phyloP scores from a whole-genome alignment of 2,329 filamentous ascomycete genomes.

The Fusarium paranaense region DNA sequence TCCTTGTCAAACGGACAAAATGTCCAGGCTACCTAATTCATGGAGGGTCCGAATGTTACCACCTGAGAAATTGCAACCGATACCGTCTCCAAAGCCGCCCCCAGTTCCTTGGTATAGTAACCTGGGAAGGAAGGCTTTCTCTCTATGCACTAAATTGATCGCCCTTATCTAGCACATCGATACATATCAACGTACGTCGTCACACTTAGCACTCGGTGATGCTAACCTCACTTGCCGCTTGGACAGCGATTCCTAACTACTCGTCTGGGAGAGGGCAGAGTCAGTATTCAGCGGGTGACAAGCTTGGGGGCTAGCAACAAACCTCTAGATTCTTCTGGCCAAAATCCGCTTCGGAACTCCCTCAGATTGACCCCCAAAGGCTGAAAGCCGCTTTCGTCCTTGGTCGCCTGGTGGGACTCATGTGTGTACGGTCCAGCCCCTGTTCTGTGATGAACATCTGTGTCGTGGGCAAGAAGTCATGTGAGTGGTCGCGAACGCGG shows the following conservation, averaged over 20 bases:
- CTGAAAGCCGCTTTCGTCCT: too few relatives aligned
- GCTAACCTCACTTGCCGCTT: neutral
- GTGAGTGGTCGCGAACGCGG: neutral
- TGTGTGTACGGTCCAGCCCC: neutral
- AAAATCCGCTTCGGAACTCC: neutral
- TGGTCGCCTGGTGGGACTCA: too few relatives aligned
- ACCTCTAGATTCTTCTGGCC: neutral
- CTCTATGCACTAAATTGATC: neutral
- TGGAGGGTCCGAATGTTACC: neutral
- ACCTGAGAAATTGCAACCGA: neutral
- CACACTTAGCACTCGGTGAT: neutral
- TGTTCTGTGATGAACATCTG: neutral
- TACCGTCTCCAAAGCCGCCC: neutral
- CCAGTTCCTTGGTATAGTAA: neutral
- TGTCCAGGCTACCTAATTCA: neutral
- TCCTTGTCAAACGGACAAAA: neutral
- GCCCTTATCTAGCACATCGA: neutral
- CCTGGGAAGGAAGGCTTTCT: neutral
- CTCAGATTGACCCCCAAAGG: neutral
- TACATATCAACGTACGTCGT: neutral
- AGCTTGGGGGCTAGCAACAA: neutral
- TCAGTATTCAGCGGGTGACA: neutral
- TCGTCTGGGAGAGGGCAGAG: neutral
- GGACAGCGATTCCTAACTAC: neutral
- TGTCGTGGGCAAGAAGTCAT: neutral